Conservation (phyloP, 768 basidiomycete genomes). For the Trametes maxima region DNA sequence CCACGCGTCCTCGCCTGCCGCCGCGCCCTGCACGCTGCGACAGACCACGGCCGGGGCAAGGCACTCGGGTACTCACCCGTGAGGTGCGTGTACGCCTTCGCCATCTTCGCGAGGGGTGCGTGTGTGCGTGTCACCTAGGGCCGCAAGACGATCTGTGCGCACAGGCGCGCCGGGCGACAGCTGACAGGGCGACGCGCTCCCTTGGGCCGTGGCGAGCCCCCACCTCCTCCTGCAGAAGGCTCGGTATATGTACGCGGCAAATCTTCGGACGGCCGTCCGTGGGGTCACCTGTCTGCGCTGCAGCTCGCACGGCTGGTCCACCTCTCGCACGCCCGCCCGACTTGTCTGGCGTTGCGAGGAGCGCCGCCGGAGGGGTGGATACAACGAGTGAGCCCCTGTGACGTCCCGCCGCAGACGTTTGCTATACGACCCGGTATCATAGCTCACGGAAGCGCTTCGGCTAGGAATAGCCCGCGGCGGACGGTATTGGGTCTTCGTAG, state of each 20-base stretch:
- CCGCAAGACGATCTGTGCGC: neutral
- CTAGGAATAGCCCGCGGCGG: neutral
- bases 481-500: neutral
- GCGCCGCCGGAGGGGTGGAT: too few relatives aligned
- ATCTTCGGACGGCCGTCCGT: constrained; percentile 1
- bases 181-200: neutral
- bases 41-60: neutral
- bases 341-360: neutral
- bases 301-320: neutral
- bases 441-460: too few relatives aligned
- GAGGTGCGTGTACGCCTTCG: constrained; percentile 42
- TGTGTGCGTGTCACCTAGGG: neutral
- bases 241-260: constrained; percentile 20
- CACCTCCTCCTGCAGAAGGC: neutral
- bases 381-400: too few relatives aligned
- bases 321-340: neutral
- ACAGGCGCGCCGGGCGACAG: neutral
- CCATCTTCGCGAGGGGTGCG: constrained; percentile 11
- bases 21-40: neutral
- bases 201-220: neutral
- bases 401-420: too few relatives aligned
- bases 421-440: too few relatives aligned
- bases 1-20: neutral
- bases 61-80: constrained; percentile 32
- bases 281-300: constrained; percentile 11